Base-by-base conservation (phyloP, 352 stramenopile species). In the Thalassiosira livingstoniorum region DNA sequence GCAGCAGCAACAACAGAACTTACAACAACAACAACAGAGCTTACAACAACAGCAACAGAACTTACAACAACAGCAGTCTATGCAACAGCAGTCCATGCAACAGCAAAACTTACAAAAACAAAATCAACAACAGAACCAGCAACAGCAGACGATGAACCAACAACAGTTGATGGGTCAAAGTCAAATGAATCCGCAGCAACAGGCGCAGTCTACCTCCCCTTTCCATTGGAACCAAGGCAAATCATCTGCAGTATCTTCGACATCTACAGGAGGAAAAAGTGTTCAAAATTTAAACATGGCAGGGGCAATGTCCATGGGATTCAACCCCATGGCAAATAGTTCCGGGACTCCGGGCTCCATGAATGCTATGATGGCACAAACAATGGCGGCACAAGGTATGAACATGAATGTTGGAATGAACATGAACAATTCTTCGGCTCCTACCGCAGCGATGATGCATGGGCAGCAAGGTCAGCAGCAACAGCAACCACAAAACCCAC, bases 401-500 rank as follows among this genome's bases (percentile, higher is more conserved):
- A 21, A 68, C 27, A 34, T 45, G 51, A 63, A 42, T 21, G 23
- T 23, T 47, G 35, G 34, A 60, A 34, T 43, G 42, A n/a, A n/a
- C n/a, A n/a, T n/a, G n/a, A n/a, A n/a, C n/a, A n/a, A n/a, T n/a
- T n/a, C n/a, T n/a, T n/a, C n/a, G n/a, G n/a, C n/a, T n/a, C n/a
- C n/a, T n/a, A n/a, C n/a, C n/a, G n/a, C n/a, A n/a, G n/a, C n/a
- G n/a, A n/a, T n/a, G n/a, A n/a, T n/a, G n/a, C n/a, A n/a, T n/a
- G n/a, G n/a, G n/a, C n/a, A n/a, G n/a, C n/a, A n/a, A n/a, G n/a
- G n/a, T n/a, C n/a, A 54, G 31, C 75, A 78, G 62, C 27, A 58
- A 43, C 32, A 37, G 34, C 75, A 63, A 39, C 53, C 45, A 27
- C 73, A 69, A 61, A 47, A 78, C 15, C 57, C 57, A 47, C 66